phyloP scores from a whole-genome alignment of 805 yeast species.

The Hanseniaspora taiwanica region DNA sequence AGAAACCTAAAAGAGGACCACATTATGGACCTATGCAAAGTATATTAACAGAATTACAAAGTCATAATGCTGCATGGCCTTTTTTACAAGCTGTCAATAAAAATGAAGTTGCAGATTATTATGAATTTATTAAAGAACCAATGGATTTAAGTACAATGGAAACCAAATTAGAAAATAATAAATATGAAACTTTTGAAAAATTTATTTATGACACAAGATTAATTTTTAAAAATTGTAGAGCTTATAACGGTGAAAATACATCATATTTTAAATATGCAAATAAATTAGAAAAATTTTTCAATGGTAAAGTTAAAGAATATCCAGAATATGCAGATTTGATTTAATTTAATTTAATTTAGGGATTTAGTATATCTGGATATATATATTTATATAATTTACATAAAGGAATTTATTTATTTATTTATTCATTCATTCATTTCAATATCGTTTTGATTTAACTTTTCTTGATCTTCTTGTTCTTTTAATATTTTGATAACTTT shows the following conservation, averaged over 20 bases:
- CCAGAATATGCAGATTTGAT: conserved; percentile 83
- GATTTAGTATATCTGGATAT: no score
- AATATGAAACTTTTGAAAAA: conserved; percentile 81
- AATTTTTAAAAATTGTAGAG: conserved; percentile 80
- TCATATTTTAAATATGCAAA: conserved; percentile 93
- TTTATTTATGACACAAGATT: conserved; percentile 80
- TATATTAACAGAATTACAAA: conserved; percentile 73
- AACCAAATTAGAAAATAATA: conserved; percentile 79
- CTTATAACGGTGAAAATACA: conserved; percentile 87
- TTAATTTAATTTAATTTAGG: no score
- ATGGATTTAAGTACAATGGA: conserved; percentile 98
- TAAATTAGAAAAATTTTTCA: conserved; percentile 81
- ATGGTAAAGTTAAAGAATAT: conserved; percentile 67
- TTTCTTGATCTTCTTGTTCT: conserved; percentile 50
- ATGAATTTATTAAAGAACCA: conserved; percentile 92
- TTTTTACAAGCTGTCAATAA: conserved; percentile 84
- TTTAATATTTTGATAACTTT: conserved; percentile 66
- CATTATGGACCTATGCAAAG: conserved; percentile 91
- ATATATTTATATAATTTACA: no score
- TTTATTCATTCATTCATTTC: conserved; percentile 22
- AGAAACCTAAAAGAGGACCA: conserved; percentile 86
- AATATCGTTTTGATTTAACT: conserved; percentile 20
- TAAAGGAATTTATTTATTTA: no score
- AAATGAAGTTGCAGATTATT: conserved; percentile 93
- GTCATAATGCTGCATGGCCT: conserved; percentile 98